These are phyloP conservation scores for Avena atlantica DNA, from an alignment of 176 grass and related monocot species.

Conservation along the genomic window DNA sequence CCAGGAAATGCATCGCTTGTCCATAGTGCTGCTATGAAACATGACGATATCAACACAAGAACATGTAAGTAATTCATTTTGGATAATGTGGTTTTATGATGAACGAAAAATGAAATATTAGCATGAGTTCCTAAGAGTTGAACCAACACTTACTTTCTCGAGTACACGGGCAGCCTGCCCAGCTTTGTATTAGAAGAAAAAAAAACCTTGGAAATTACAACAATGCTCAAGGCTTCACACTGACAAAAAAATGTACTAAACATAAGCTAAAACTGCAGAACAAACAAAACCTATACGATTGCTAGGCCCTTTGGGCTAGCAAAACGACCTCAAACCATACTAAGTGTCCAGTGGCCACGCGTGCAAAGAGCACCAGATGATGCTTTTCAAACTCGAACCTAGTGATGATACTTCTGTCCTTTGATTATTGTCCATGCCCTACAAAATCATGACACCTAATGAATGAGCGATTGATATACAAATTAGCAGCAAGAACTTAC, in stretches of 20 bases:
- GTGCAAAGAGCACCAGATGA: neutral
- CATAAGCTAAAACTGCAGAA: neutral
- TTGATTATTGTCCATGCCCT: constrained; percentile 98
- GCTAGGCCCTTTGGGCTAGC: neutral
- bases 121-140: neutral
- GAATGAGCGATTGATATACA: neutral
- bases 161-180: neutral
- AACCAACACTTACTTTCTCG: constrained; percentile 7
- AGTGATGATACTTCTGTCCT: constrained; percentile 97
- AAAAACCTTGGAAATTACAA: neutral
- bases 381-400: constrained; percentile 25
- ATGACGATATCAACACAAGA: neutral
- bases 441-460: constrained; percentile 30
- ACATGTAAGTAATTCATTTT: neutral
- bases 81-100: no score
- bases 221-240: neutral
- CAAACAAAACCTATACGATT: neutral
- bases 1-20: no score
- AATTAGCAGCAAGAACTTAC: neutral
- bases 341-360: neutral
- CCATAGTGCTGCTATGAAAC: neutral
- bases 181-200: neutral
- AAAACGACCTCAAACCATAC: neutral
- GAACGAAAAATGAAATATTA: neutral
- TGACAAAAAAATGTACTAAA: neutral